These are phyloP conservation scores for Debaryomycetaceae sp. DNA, from an alignment of 1,139 yeast species.

Conservation along the genomic window DNA sequence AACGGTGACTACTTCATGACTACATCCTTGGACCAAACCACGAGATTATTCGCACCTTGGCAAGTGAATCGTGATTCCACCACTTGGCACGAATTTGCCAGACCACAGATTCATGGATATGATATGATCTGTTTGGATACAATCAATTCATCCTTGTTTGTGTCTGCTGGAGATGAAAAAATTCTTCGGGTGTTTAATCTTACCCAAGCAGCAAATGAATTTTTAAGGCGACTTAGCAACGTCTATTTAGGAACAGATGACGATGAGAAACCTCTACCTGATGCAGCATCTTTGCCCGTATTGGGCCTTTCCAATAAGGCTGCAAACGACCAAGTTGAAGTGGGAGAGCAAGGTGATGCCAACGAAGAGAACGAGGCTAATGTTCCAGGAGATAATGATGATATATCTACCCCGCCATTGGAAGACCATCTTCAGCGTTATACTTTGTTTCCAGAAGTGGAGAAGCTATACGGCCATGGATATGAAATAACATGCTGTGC, in stretches of 20 bases:
- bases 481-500: conserved; percentile 86
- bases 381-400: conserved; percentile 2
- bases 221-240: conserved; percentile 56
- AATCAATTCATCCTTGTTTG: conserved; percentile 59
- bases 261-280: conserved; percentile 45
- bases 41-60: conserved; percentile 77
- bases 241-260: conserved; percentile 25
- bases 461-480: conserved; percentile 95
- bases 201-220: conserved; percentile 72
- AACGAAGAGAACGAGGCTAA: conserved; percentile 36
- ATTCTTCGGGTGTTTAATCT: conserved; percentile 84
- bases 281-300: conserved; percentile 88
- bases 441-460: conserved; percentile 92
- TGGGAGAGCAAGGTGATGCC: conserved; percentile 37
- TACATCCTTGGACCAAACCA: conserved; percentile 88
- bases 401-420: conserved; percentile 61
- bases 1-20: conserved; percentile 67
- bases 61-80: conserved; percentile 19
- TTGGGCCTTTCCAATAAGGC: conserved; percentile 94
- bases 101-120: conserved; percentile 98
- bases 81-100: conserved; percentile 89
- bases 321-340: conserved; percentile 47
- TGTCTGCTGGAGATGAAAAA: conserved; percentile 96
- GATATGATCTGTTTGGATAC: conserved; percentile 87
- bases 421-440: conserved; percentile 90